These are phyloP conservation scores for Cercophora samala DNA, from an alignment of 495 filamentous ascomycete genomes.

Conservation along the genomic window DNA sequence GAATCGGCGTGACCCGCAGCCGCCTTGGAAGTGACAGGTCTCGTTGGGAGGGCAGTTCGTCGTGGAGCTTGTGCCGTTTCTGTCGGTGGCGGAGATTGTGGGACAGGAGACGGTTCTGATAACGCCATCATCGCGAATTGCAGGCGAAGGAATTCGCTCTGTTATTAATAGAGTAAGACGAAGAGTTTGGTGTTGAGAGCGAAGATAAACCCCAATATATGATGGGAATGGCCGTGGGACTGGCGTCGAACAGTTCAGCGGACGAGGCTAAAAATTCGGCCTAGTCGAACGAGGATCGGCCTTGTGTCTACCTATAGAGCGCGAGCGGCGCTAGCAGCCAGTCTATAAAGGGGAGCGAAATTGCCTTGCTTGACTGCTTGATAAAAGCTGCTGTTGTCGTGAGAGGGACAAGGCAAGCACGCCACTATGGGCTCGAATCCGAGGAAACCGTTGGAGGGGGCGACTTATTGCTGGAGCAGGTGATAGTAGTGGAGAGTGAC, in stretches of 20 bases:
- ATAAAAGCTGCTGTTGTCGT: neutral
- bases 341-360: neutral
- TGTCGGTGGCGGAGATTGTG: conserved; percentile 14
- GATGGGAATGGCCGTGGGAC: neutral
- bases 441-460: neutral
- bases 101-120: conserved; percentile 16
- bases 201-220: neutral
- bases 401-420: conserved; percentile 4
- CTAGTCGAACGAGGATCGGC: neutral
- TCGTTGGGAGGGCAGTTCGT: conserved; percentile 32
- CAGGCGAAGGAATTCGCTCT: neutral
- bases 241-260: neutral
- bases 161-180: neutral
- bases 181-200: neutral
- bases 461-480: neutral
- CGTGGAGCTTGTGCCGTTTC: conserved; percentile 21
- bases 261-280: neutral
- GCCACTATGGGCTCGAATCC: conserved; percentile 9
- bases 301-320: neutral
- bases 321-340: neutral
- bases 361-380: neutral
- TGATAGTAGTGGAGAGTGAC: neutral
- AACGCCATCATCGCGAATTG: conserved; percentile 20
- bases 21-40: conserved; percentile 23
- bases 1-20: conserved; percentile 1